Evolutionary conservation across 495 filamentous ascomycete genomes (phyloP).

Genomic region (Hyaloscypha variabilis): DNA sequence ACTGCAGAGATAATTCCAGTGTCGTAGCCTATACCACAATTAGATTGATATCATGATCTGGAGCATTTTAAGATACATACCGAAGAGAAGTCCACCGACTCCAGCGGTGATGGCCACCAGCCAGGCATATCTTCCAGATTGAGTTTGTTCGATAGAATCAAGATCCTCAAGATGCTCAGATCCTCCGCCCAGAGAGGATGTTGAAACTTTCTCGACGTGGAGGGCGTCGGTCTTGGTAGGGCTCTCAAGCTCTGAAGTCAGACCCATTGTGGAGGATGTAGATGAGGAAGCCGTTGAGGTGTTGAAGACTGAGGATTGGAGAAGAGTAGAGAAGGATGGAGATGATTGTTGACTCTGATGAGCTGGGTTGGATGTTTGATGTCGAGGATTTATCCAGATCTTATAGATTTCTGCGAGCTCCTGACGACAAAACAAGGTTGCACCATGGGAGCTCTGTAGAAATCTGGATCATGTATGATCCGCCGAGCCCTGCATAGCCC

Average conservation of each 20-base stretch:
- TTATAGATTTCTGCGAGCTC: background rate
- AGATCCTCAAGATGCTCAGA: constrained; percentile 24
- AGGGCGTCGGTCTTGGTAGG: constrained; percentile 4
- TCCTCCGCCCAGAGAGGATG: constrained; percentile 13
- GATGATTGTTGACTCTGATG: background rate
- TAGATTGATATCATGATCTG: background rate
- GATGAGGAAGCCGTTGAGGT: background rate
- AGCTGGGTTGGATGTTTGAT: background rate
- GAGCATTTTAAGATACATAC: background rate
- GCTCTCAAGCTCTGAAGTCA: constrained; percentile 6
- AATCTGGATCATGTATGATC: constrained; percentile 7
- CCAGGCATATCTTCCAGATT: constrained; percentile 37
- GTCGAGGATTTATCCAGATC: background rate
- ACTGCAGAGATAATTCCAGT: constrained; percentile 53
- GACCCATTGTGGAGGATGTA: constrained; percentile 11
- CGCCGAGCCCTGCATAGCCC: background rate
- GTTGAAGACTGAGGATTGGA: background rate
- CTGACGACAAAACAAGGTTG: background rate
- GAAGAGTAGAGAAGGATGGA: background rate
- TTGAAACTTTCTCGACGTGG: constrained; percentile 17
- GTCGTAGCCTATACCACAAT: constrained; percentile 38
- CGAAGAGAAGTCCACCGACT: constrained; percentile 42
- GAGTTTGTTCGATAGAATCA: constrained; percentile 36
- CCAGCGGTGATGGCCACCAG: constrained; percentile 45
- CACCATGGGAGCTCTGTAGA: background rate